A percentile compares a stretch with the other conserved stretches of the same genome.
These are phyloP conservation scores for Ceratobasidium sp. DNA, from an alignment of 1,284 basidiomycete genomes.

Conservation along the genomic window DNA sequence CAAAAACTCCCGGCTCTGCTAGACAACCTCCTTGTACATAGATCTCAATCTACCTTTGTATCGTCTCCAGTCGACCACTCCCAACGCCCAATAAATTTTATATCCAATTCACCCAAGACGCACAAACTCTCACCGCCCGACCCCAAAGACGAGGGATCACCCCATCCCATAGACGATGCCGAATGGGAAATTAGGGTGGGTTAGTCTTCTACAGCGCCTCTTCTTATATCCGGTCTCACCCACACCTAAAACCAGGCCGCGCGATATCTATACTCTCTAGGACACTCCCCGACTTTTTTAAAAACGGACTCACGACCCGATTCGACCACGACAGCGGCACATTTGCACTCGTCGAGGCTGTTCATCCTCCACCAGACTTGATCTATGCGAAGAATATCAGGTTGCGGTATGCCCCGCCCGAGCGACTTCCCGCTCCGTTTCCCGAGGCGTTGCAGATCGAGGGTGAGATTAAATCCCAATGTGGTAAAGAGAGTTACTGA, in stretches of 20 bases:
- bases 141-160: slow-evolving; percentile 51
- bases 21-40: not conserved
- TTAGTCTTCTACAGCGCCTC: slow-evolving; percentile 50
- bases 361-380: slow-evolving; percentile 47
- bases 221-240: slow-evolving; percentile 30
- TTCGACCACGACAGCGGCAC: slow-evolving; percentile 59
- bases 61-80: not conserved
- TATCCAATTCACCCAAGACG: slow-evolving; percentile 9
- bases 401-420: slow-evolving; percentile 74
- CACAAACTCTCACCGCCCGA: not conserved
- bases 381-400: slow-evolving; percentile 70
- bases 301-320: slow-evolving; percentile 70
- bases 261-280: slow-evolving; percentile 75
- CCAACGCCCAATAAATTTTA: slow-evolving; percentile 19
- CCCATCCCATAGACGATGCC: slow-evolving; percentile 55
- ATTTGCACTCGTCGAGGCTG: slow-evolving; percentile 35
- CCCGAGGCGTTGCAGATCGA: slow-evolving; percentile 75
- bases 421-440: slow-evolving; percentile 72
- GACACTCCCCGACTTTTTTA: slow-evolving; percentile 80
- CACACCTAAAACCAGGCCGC: slow-evolving; percentile 63
- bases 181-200: slow-evolving; percentile 54
- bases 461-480: slow-evolving; percentile 60
- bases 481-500: not conserved
- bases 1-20: not conserved
- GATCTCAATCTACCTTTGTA: not conserved